Conservation (phyloP, 352 stramenopile genomes). For the Elongisporangium anandrum region DNA sequence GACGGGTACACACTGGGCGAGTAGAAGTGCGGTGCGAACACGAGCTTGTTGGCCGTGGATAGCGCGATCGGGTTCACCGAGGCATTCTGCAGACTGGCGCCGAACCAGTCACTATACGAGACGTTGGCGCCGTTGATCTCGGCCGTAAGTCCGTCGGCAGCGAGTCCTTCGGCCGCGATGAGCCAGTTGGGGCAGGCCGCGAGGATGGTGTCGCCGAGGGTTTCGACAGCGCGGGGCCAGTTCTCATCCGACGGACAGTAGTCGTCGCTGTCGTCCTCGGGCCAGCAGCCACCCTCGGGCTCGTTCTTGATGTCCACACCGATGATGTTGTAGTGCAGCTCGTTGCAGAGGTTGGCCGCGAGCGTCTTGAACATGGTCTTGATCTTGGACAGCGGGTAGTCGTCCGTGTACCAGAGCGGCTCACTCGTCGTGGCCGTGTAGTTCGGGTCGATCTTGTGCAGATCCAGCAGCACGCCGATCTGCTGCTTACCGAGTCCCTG, state of each 20-base stretch:
- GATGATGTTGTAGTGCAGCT: conserved; percentile 83
- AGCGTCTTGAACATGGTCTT: conserved; percentile 73
- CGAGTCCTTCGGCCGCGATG: conserved; percentile 64
- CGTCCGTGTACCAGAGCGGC: conserved; percentile 66
- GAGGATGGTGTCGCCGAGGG: conserved; percentile 56
- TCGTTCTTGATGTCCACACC: conserved; percentile 85
- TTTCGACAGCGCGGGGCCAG: conserved; percentile 70
- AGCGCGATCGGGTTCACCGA: conserved; percentile 66
- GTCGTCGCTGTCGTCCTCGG: conserved; percentile 38
- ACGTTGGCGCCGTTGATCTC: conserved; percentile 59
- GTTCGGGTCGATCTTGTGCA: conserved; percentile 80
- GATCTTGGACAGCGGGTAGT: conserved; percentile 44
- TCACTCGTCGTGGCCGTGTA: conserved; percentile 71
- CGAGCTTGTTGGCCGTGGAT: conserved; percentile 56
- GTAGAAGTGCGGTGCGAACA: conserved; percentile 83
- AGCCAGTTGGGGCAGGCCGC: conserved; percentile 75
- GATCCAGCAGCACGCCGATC: conserved; percentile 77
- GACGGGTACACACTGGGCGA: conserved; percentile 72
- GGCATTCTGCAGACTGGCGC: conserved; percentile 76
- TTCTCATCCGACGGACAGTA: conserved; percentile 56
- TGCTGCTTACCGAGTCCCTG: conserved; percentile 75
- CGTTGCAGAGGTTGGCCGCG: conserved; percentile 58
- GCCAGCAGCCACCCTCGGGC: conserved; percentile 69
- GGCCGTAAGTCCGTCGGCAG: conserved; percentile 29
- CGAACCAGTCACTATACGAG: conserved; percentile 80